A percentile compares a stretch with the other conserved stretches of the same genome.
Evolutionary conservation across 495 filamentous ascomycete genomes (phyloP).

Genomic region (Penicillium manginii): DNA sequence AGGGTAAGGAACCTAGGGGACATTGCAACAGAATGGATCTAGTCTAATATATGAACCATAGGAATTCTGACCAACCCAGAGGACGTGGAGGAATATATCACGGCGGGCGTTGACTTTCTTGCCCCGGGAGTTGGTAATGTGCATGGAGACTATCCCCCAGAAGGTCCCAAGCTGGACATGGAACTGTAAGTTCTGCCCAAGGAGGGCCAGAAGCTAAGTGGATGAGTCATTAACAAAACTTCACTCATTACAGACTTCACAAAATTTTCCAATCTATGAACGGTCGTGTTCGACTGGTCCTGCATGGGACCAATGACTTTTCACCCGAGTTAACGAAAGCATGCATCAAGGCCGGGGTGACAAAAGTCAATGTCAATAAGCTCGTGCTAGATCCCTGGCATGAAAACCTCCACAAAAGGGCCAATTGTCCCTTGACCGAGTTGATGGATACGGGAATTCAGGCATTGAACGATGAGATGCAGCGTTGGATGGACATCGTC

Average conservation of each 20-base stretch:
- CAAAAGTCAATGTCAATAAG: constrained; percentile 75
- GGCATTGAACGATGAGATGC: constrained; percentile 63
- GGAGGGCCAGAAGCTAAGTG: no score
- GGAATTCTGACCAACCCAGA: constrained; percentile 66
- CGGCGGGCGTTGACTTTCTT: constrained; percentile 71
- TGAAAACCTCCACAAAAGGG: constrained; percentile 59
- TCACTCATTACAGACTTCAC: constrained; percentile 9
- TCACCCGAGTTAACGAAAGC: constrained; percentile 56
- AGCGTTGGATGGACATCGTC: constrained; percentile 68
- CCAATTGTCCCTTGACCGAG: constrained; percentile 62
- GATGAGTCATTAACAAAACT: no score
- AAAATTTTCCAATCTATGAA: constrained; percentile 30
- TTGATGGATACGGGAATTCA: constrained; percentile 67
- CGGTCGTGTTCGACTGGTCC: constrained; percentile 61
- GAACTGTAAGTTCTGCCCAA: constrained; percentile 40
- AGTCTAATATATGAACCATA: background rate
- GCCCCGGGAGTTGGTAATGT: constrained; percentile 79
- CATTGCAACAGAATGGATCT: background rate
- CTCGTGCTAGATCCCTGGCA: constrained; percentile 67
- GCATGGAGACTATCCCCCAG: constrained; percentile 72
- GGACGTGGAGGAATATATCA: constrained; percentile 68
- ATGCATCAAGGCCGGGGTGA: constrained; percentile 65
- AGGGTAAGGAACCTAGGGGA: constrained; percentile 35
- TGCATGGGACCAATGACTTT: constrained; percentile 75
- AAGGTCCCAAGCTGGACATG: constrained; percentile 67